A percentile compares a stretch with the other conserved stretches of the same genome.
Conservation (phyloP, 805 yeast species). For the Clavispora carvajalis region DNA sequence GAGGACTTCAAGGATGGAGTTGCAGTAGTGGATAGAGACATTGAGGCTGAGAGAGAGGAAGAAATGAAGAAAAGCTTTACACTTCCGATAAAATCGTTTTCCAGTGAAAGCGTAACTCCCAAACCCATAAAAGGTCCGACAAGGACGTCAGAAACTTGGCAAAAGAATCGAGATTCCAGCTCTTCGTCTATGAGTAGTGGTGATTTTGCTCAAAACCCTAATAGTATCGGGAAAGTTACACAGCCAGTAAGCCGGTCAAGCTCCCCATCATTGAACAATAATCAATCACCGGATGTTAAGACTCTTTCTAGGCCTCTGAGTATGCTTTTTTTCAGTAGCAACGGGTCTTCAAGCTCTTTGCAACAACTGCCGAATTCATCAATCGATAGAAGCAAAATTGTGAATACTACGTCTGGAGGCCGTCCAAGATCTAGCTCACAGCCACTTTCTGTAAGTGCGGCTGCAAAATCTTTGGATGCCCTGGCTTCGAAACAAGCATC, state of each 20-base stretch:
- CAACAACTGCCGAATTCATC: slow-evolving; percentile 2
- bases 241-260: neutral
- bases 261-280: neutral
- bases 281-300: neutral
- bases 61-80: neutral
- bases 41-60: neutral
- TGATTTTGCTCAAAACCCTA: neutral
- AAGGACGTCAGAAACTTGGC: neutral
- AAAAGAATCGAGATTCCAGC: neutral
- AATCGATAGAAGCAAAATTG: slow-evolving; percentile 6
- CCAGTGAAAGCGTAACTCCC: no score
- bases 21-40: no score
- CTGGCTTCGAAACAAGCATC: neutral
- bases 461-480: slow-evolving; percentile 15
- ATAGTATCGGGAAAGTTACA: neutral
- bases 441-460: slow-evolving; percentile 21
- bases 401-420: slow-evolving; percentile 11
- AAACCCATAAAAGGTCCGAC: neutral
- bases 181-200: slow-evolving; percentile 1
- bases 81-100: no score
- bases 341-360: slow-evolving; percentile 13
- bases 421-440: slow-evolving; percentile 36
- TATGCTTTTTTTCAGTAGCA: slow-evolving; percentile 20
- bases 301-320: slow-evolving; percentile 7
- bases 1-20: no score